These are phyloP conservation scores for Ceratobasidium sp. DNA, from an alignment of 1,284 basidiomycete species.

Conservation along the genomic window DNA sequence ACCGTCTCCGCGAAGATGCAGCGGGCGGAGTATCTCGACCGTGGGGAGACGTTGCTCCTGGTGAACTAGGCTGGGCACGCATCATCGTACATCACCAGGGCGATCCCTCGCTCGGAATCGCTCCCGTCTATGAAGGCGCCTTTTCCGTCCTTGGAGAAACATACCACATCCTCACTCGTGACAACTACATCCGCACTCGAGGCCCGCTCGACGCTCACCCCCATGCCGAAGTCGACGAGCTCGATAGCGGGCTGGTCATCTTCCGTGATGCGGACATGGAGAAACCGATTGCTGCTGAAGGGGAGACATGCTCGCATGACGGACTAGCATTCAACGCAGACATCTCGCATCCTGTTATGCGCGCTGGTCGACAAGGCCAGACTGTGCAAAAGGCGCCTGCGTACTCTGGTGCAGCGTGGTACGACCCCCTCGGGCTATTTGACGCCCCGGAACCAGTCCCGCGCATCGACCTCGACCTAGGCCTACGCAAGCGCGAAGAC, in stretches of 20 bases:
- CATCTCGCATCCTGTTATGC: conserved; percentile 67
- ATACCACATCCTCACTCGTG: conserved; percentile 79
- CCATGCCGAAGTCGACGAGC: conserved; percentile 63
- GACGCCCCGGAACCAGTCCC: conserved; percentile 44
- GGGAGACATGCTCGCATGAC: conserved; percentile 75
- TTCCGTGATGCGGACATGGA: conserved; percentile 71
- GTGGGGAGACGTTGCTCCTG: conserved; percentile 56
- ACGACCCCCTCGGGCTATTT: conserved; percentile 57
- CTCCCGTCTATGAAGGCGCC: conserved; percentile 78
- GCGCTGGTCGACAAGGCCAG: conserved; percentile 37
- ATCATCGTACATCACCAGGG: conserved; percentile 77
- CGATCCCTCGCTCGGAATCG: conserved; percentile 58
- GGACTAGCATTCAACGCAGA: conserved; percentile 72
- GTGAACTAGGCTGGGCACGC: conserved; percentile 73
- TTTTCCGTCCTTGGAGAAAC: conserved; percentile 74
- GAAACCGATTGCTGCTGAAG: conserved; percentile 54
- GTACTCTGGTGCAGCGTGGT: conserved; percentile 54
- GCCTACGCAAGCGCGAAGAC: conserved; percentile 63
- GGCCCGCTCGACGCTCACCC: conserved; percentile 51
- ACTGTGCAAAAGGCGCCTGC: conserved; percentile 47
- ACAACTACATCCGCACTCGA: conserved; percentile 70
- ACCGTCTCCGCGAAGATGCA: conserved; percentile 68
- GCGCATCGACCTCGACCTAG: conserved; percentile 49
- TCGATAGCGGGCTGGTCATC: conserved; percentile 69
- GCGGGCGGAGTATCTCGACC: conserved; percentile 59